Evolutionary conservation across 2,329 filamentous ascomycete species (phyloP), one percentile per base, ranked within the genome.

Genomic region (Tolypocladium nubicola): DNA sequence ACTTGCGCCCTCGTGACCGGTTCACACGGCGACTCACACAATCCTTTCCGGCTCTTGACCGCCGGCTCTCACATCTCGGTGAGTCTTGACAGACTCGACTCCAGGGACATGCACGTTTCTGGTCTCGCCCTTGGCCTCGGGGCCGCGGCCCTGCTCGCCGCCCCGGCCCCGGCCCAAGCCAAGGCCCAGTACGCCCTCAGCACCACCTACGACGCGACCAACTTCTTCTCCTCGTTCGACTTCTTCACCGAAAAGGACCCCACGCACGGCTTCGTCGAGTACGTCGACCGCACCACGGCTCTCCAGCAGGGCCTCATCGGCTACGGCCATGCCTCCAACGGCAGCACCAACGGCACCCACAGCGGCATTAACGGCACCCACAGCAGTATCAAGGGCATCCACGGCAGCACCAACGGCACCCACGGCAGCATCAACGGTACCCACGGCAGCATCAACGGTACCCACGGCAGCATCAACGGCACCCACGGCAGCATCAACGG

Each of bases 221-320:
- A 83, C 73, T 84, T 84, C 70, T 83, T 83, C 68, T 62, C 74
- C 23, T 69, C 72, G 55, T 83, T 83, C 65, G 73, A 76, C 58
- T 85, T 86, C 71, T 85, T 79, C 70, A 74, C 68, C 55, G 71
- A 69, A 4, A 59, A 71, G 0, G 90, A 94, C 65, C 89, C 89
- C 0, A 94, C 89, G 2, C 65, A 85, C 61, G 90, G 89, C 38
- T 90, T 85, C 64, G 89, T 94, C 63, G 73, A 82, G 59, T 94
- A 91, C 65, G 79, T 85, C 56, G 75, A 81, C 62, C 76, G 79
- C 54, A 58, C 68, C n/a, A 80, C 78, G 1, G 88, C 89, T 57
- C 79, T 80, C 59, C 66, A 68, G n/a, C 68, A 72, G 41, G 78
- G 79, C 19, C 76, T 91, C 10, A 83, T 86, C 60, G 80, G 79